Base-by-base conservation (phyloP, 2,329 filamentous ascomycete species). In the Clonostachys sp. region DNA sequence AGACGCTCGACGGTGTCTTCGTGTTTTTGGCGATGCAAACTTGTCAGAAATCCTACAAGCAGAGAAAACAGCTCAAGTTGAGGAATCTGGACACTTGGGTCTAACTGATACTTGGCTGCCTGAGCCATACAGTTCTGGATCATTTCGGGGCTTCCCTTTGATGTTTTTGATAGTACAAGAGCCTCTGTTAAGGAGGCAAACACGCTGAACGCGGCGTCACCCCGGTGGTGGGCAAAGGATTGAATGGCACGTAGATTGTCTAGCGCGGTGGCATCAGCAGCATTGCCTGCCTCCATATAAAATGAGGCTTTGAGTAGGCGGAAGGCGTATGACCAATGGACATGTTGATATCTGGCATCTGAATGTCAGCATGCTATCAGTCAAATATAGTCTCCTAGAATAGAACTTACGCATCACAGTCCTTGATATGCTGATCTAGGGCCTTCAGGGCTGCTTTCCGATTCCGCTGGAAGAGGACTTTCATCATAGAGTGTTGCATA, bases 261-360 rank as follows among this genome's bases (percentile, higher is more conserved):
- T 4, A 90, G 66, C 0, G 84, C 76, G 43, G 81, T 73, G 2
- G 75, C 72, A 49, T 91, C 88, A 12, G 80, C 75, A 10, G 77
- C 73, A 41, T 71, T 79, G 5, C 77, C 73, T 42, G 76, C 73
- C 54, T 87, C 78, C 44, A 89, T 67, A 50, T 86, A 80, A 42
- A 91, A 77, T 0, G 85, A 81, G 0, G 85, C 81, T 53, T 88
- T 87, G 13, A 91, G 67, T 42, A 92, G 82, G 8, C 87, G 82
- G 56, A 91, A 87, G 1, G 84, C 85, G 60, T 91, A 92, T 14
- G 85, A 75, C 88, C 88, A 92, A 44, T 83, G 78, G 9, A 77
- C 71, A 55, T 87, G 84, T 59, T 84, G 81, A 57, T 82, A 84
- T 35, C 73, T 81, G 50, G 12, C n/a, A 10, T 5, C 14, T n/a